Percentiles rank a stretch among this genome's conserved stretches.
phyloP scores from a whole-genome alignment of 73 alveolate genomes.

The Stentor coeruleus region DNA sequence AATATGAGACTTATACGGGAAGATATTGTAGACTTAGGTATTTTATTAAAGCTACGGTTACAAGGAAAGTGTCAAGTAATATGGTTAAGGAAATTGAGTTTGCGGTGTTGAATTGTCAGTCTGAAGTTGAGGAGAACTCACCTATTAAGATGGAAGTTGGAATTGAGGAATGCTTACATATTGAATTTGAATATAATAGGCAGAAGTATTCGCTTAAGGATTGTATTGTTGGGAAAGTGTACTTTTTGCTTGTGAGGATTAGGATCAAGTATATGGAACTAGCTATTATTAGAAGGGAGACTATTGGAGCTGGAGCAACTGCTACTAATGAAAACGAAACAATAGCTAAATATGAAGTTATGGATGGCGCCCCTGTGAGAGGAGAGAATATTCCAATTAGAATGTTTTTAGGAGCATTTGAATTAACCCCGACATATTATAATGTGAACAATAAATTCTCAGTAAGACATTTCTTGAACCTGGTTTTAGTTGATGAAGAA shows the following conservation, averaged over 20 bases:
- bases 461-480: conserved; percentile 88
- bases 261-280: conserved; percentile 99
- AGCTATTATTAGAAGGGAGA: conserved; percentile 86
- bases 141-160: conserved; percentile 91
- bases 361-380: conserved; percentile 99
- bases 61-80: conserved; percentile 34
- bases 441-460: conserved; percentile 77
- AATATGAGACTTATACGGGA: conserved; percentile 86
- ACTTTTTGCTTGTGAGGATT: conserved; percentile 94
- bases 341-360: conserved; percentile 81
- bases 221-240: conserved; percentile 85
- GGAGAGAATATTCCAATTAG: conserved; percentile 98
- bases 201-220: conserved; percentile 93
- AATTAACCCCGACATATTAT: conserved; percentile 97
- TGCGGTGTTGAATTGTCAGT: conserved; percentile 63
- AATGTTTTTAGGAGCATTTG: conserved; percentile 86
- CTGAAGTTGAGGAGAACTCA: conserved; percentile 55
- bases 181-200: conserved; percentile 96
- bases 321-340: conserved; percentile 72
- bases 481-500: conserved; percentile 96
- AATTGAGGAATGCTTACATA: conserved; percentile 98
- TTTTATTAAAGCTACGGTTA: not conserved
- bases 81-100: conserved; percentile 72
- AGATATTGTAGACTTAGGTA: not conserved
- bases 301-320: conserved; percentile 59